Base-by-base conservation (phyloP, 176 grass and related monocot genomes). In the Elaeis guineensis region DNA sequence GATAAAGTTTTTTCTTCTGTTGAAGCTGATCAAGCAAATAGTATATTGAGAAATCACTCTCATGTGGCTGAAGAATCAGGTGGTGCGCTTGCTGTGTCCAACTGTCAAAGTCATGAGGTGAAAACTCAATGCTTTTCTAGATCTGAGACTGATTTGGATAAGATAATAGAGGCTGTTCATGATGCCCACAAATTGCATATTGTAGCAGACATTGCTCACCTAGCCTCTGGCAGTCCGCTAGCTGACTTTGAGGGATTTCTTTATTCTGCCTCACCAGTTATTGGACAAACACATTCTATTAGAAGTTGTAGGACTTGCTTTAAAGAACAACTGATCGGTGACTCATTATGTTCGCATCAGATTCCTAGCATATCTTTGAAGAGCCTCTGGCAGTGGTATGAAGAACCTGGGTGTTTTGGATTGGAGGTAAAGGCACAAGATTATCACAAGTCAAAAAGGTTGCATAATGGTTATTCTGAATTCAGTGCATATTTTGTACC, bases 321-420 rank as follows among this genome's bases (percentile, higher is more conserved):
- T 32, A 44, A 21, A 53, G 80, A 80, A 25, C 72, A 70, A 56
- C 21, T 52, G 62, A 23, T 26, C 65, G 78, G 54, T 18, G 22
- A 57, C 28, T 59, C 64, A 54, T 32, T 58, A 62, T 83, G 21
- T 73, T 62, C 25, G 67, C 70, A 79, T 65, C 79, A 69, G 59
- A 50, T 70, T 15, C 67, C 76, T 53, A 77, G 69, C 56, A 32
- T 79, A 52, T 69, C 73, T 59, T 63, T 88, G 58, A 76, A 60
- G 48, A 79, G 52, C 15, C 60, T 88, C 50, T 88, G 85, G 79
- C 72, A 88, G 52, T 88, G 85, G 85, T 88, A 88, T 44, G 79
- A 88, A 88, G 85, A 88, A 66, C 85, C 80, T 76, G 85, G 85
- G 25, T 88, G 85, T 69, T 88, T 83, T 79, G 85, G 85, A 16